Percentiles rank a stretch among this genome's conserved stretches.
Conservation (phyloP, 1,284 basidiomycete species). For the Schizophyllum commune region DNA sequence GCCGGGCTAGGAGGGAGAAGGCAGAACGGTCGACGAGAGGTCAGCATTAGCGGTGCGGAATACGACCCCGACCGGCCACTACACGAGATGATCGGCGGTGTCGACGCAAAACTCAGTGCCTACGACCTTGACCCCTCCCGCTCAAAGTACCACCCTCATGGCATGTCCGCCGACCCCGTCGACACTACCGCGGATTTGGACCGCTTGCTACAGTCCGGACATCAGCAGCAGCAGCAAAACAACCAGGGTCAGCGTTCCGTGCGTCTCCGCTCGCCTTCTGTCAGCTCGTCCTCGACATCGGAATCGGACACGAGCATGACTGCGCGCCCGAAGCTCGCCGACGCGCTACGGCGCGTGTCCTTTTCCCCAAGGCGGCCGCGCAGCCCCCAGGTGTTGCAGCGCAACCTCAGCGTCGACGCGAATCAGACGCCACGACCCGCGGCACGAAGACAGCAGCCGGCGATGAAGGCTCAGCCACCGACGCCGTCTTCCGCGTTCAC, state of each 20-base stretch:
- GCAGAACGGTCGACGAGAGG: slow-evolving; percentile 35
- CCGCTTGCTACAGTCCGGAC: slow-evolving; percentile 47
- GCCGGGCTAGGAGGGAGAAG: slow-evolving; percentile 60
- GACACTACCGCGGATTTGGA: slow-evolving; percentile 60
- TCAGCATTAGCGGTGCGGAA: slow-evolving; percentile 67
- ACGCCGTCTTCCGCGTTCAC: slow-evolving; percentile 48
- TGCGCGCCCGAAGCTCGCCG: slow-evolving; percentile 53
- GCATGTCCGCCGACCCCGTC: slow-evolving; percentile 40
- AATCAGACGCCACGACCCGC: slow-evolving; percentile 13
- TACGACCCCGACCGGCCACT: slow-evolving; percentile 83
- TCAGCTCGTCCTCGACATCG: slow-evolving; percentile 37
- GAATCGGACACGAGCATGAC: slow-evolving; percentile 17
- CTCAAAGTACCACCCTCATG: slow-evolving; percentile 16
- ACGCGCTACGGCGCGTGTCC: slow-evolving; percentile 53
- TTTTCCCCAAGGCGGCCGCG: slow-evolving; percentile 69
- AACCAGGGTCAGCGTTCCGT: slow-evolving; percentile 19
- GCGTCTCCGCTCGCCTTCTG: slow-evolving; percentile 33
- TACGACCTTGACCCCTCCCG: slow-evolving; percentile 42
- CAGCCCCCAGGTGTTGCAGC: slow-evolving; percentile 29
- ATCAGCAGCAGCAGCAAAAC: slow-evolving; percentile 21
- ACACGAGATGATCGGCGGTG: slow-evolving; percentile 61
- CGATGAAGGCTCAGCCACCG: slow-evolving; percentile 37
- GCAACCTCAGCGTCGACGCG: slow-evolving; percentile 12
- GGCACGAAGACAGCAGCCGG: slow-evolving; percentile 10
- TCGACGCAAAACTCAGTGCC: slow-evolving; percentile 39